A percentile compares a stretch with the other conserved stretches of the same genome.
Conservation (phyloP, 2,329 filamentous ascomycete species). For the Exserohilum rostratum region DNA sequence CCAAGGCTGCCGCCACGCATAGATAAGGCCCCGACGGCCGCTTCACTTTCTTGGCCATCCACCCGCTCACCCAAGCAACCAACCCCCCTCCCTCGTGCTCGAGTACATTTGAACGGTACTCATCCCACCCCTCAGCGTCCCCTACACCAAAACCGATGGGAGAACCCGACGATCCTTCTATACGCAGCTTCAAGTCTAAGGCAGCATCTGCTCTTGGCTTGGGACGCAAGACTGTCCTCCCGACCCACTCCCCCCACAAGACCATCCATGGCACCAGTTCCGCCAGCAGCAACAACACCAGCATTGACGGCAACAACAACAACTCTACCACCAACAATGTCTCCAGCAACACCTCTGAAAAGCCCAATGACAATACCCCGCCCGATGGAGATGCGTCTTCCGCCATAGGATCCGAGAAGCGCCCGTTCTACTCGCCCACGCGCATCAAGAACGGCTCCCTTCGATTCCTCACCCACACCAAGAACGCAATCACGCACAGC, state of each 20-base stretch:
- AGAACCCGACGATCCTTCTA: constrained; percentile 60
- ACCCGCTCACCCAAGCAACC: constrained; percentile 1
- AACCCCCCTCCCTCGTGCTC: constrained; percentile 8
- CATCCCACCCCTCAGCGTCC: constrained; percentile 10
- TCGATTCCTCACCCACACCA: constrained; percentile 60
- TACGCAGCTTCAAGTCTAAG: constrained; percentile 60
- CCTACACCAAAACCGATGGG: constrained; percentile 55
- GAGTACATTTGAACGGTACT: constrained; percentile 21
- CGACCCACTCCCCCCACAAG: constrained; percentile 32
- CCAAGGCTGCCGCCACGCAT: constrained; percentile 15
- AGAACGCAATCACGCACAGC: constrained; percentile 70
- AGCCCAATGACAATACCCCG: constrained; percentile 49
- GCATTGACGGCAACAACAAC: neutral
- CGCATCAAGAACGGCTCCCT: constrained; percentile 59
- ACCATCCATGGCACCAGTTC: constrained; percentile 14
- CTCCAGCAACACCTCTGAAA: too few species aligned
- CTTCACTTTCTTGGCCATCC: constrained; percentile 25
- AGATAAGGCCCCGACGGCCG: constrained; percentile 26
- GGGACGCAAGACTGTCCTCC: constrained; percentile 44
- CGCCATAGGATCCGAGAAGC: constrained; percentile 57
- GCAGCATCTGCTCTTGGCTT: constrained; percentile 54
- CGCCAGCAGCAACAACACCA: constrained; percentile 7
- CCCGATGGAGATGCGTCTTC: constrained; percentile 59
- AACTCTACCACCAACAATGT: too few species aligned
- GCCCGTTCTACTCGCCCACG: constrained; percentile 50